Conservation (phyloP, 345 rosid species). For the Clarkia xantiana region DNA sequence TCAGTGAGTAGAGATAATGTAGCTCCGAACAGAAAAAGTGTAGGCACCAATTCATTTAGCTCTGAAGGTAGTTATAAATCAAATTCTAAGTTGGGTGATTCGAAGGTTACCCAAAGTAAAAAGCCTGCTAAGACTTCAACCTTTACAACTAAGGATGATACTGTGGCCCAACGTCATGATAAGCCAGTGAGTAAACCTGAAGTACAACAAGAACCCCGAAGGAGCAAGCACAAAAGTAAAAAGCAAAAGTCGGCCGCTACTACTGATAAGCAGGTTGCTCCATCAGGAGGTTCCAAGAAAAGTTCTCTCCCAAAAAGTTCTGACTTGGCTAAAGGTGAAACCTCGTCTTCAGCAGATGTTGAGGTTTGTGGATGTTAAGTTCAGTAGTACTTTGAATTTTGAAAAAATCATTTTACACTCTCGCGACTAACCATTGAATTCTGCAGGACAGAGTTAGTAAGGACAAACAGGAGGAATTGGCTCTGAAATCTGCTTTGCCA, state of each 20-base stretch:
- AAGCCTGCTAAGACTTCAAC: constrained; percentile 2
- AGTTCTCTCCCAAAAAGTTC: constrained; percentile 18
- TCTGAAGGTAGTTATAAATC: background rate
- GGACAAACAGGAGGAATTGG: background rate
- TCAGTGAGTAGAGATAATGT: background rate
- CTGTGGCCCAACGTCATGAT: constrained; percentile 8
- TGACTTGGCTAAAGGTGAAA: constrained; percentile 11
- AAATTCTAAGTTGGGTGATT: constrained; percentile 11
- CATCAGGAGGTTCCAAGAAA: constrained; percentile 12
- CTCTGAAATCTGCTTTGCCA: constrained; percentile 3
- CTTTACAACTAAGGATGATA: constrained; percentile 1
- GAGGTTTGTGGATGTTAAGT: constrained; percentile 13
- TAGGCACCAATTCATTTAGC: background rate
- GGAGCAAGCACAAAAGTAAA: constrained; percentile 20
- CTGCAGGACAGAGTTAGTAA: background rate
- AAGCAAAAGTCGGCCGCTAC: constrained; percentile 14
- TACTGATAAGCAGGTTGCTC: constrained; percentile 11
- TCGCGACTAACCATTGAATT: background rate
- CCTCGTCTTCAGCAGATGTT: constrained; percentile 16
- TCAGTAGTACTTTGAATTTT: background rate
- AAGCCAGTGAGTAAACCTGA: constrained; percentile 16
- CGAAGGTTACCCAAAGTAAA: constrained; percentile 14
- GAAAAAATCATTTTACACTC: background rate
- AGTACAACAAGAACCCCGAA: constrained; percentile 24
- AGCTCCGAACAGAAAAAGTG: background rate